Evolutionary conservation across 495 filamentous ascomycete species (phyloP).

Genomic region (Tuber magnatum): DNA sequence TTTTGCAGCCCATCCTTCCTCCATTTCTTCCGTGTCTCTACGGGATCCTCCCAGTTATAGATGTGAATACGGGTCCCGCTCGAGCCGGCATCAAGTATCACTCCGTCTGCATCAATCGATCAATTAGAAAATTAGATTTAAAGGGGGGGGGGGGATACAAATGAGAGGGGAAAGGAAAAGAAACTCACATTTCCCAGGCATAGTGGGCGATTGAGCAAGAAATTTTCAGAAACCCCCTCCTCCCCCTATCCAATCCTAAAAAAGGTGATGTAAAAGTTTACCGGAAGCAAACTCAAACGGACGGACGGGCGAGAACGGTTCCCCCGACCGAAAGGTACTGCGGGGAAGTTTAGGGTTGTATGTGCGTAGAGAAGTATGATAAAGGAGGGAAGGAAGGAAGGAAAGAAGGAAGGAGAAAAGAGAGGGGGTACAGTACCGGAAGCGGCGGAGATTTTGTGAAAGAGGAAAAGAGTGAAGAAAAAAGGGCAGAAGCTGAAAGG

Average conservation of each 20-base stretch:
- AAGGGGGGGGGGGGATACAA: not conserved
- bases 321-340: not conserved
- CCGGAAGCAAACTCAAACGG: not conserved
- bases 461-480: not conserved
- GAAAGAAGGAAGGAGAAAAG: conserved; percentile 7
- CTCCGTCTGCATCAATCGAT: conserved; percentile 43
- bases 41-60: conserved; percentile 80
- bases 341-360: not conserved
- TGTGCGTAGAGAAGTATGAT: not conserved
- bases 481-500: not conserved
- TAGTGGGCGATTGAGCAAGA: not conserved
- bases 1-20: conserved; percentile 55
- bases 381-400: not conserved
- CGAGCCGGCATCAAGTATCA: conserved; percentile 58
- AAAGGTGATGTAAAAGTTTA: not conserved
- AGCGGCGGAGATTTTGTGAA: not conserved
- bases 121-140: not conserved
- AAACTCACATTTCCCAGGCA: conserved; percentile 3
- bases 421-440: not conserved
- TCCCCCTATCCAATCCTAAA: not conserved
- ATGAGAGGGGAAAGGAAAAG: not conserved
- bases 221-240: not conserved
- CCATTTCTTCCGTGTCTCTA: conserved; percentile 57
- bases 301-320: not conserved
- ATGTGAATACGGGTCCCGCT: conserved; percentile 86